Base-by-base conservation (phyloP, 345 rosid species). In the Citrus sp. region DNA sequence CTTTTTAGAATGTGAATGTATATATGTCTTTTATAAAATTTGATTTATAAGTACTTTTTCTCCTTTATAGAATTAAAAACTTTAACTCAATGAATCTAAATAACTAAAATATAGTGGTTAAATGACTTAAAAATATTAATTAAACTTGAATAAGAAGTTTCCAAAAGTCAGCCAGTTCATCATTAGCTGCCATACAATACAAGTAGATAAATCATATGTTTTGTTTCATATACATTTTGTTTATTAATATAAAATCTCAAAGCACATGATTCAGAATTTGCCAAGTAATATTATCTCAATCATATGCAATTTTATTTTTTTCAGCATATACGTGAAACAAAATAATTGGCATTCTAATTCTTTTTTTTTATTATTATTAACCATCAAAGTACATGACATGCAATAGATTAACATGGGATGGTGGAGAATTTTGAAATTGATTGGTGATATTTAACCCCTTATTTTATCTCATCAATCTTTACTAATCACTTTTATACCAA, bases 391-490 rank as follows among this genome's bases (percentile, higher is more conserved):
- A 18, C 40, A 19, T 18, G 40, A 6, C 40, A 7, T 64, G n/a
- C 42, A 2, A 32, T 18, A 6, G 32, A 6, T 18, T 40, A 16
- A 64, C 24, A 32, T 2, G 6, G 12, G 68, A 32, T 64, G 13
- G 0, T 64, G 2, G n/a, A 54, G 6, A 64, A 32, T 0, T 30
- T 18, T 30, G 1, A 0, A 61, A 3, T 61, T 61, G 14, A 0
- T 1, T 3, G 0, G 51, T 13, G 5, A 13, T 46, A 13, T 46
- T 13, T 46, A 0, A 46, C 0, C 5, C 18, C 1, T 46, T 0
- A 46, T 13, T 46, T 12, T 12, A 12, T 46, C 18, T 46, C 18
- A 1, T 0, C 0, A 46, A 12, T 13, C 0, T 0, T 46, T 0
- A 13, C 5, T 3, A 46, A 46, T 13, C 0, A 46, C 5, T 3